Base-by-base conservation (phyloP, 164 flowering plant genomes). In the Warburgia ugandensis region DNA sequence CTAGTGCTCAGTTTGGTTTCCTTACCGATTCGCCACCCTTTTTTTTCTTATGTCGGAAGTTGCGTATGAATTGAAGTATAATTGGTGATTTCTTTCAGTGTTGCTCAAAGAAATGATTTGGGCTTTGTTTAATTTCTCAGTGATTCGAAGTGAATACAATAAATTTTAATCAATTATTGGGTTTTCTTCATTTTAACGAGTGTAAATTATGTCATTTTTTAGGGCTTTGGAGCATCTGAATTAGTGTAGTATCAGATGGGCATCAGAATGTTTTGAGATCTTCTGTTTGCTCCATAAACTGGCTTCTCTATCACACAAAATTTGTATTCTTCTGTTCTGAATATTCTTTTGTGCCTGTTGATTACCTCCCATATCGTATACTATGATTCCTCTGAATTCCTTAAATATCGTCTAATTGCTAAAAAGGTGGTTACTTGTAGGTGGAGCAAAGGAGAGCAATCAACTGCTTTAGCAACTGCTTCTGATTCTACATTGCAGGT, bases 361-460 rank as follows among this genome's bases (percentile, higher is more conserved):
- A 20, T 44, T 20, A 44, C 9, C 4, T 6, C 1, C 27, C n/a
- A 21, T 44, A 2, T 21, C n/a, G 0, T 16, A 35, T 35, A 16
- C 12, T 11, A 13, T 35, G 38, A 16, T 3, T 13, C 32, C 12
- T 45, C 6, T n/a, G 31, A 26, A 26, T 26, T 4, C 17, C 10
- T 28, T 50, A 31, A 40, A 28, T 52, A 25, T 32, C n/a, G n/a
- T n/a, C n/a, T n/a, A 26, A 26, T 26, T 4, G 25, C 10, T 28
- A 45, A 31, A 40, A 28, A n/a, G n/a, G n/a, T n/a, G 56, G 29
- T 32, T 27, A 40, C 64, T 37, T 58, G 30, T 55, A 91, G 98
- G 76, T 87, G 96, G 96, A 81, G 94, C 63, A 79, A 75, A 72
- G 95, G 94, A 59, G 98, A 92, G 68, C 98, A 92, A 53, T 78